Conservation (phyloP, 164 flowering plant genomes). For the Vitis vinifera region ASM3070453v1 NC_081806.1:16024001-16024500, state of each 20-base stretch:
- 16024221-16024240: constrained; percentile 7
- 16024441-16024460: too few species aligned
- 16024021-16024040: too few species aligned
- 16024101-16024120: constrained; percentile 28
- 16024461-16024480: too few species aligned
- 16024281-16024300: constrained; percentile 24
- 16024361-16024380: too few species aligned
- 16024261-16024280: constrained; percentile 32
- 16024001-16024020: too few species aligned
- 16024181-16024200: constrained; percentile 34
- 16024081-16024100: constrained; percentile 19
- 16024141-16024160: constrained; percentile 21
- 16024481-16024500: too few species aligned
- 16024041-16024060: too few species aligned
- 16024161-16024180: constrained; percentile 20
- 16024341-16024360: too few species aligned
- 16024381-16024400: too few species aligned
- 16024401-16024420: too few species aligned
- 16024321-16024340: constrained; percentile 35
- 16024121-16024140: constrained; percentile 22
- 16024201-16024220: constrained; percentile 29
- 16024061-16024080: too few species aligned
- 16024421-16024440: too few species aligned
- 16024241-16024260: constrained; percentile 32
- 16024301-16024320: constrained; percentile 30